phyloP scores from a whole-genome alignment of 1,284 basidiomycete genomes.

The Trichosporon sp. region DNA sequence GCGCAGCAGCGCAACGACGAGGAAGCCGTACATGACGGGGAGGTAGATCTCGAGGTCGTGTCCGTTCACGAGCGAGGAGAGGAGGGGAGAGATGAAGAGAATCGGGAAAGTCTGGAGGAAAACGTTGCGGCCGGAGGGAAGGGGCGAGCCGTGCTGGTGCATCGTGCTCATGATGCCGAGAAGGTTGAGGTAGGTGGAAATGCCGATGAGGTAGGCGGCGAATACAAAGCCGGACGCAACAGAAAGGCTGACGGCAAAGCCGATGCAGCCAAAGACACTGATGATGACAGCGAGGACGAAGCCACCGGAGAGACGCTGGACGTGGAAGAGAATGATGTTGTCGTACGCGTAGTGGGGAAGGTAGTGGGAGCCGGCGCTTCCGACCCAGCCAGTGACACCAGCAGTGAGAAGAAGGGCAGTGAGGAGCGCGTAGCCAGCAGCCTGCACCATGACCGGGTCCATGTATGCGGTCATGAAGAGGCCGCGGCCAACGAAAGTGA shows the following conservation, averaged over 20 bases:
- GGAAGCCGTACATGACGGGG: conserved; percentile 9
- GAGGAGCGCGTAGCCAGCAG: conserved; percentile 8
- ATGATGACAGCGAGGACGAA: conserved; percentile 8
- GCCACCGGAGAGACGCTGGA: conserved; percentile 11
- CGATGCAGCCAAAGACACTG: conserved; percentile 2
- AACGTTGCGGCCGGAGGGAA: conserved; percentile 12
- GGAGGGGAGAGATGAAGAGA: conserved; percentile 6
- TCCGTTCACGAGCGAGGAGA: conserved; percentile 8
- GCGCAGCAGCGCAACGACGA: not conserved
- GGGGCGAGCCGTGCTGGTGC: conserved; percentile 13
- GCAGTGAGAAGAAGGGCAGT: conserved; percentile 6
- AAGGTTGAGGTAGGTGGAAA: conserved; percentile 14
- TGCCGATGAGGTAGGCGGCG: conserved; percentile 8
- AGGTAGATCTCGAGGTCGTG: conserved; percentile 15
- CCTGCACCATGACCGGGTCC: conserved; percentile 4
- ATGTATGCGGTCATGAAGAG: conserved; percentile 15
- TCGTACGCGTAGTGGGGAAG: conserved; percentile 11
- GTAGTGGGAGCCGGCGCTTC: conserved; percentile 10
- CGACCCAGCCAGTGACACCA: conserved; percentile 13
- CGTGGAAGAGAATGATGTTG: conserved; percentile 13
- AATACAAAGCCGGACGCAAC: conserved; percentile 9
- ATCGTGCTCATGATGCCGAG: conserved; percentile 16
- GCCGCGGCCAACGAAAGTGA: conserved; percentile 11
- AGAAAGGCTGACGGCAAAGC: not conserved
- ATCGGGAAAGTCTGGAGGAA: conserved; percentile 8